Percentiles rank a stretch among this genome's conserved stretches.
phyloP scores from a whole-genome alignment of 352 stramenopile genomes.

The Globisporangium middletonii region DNA sequence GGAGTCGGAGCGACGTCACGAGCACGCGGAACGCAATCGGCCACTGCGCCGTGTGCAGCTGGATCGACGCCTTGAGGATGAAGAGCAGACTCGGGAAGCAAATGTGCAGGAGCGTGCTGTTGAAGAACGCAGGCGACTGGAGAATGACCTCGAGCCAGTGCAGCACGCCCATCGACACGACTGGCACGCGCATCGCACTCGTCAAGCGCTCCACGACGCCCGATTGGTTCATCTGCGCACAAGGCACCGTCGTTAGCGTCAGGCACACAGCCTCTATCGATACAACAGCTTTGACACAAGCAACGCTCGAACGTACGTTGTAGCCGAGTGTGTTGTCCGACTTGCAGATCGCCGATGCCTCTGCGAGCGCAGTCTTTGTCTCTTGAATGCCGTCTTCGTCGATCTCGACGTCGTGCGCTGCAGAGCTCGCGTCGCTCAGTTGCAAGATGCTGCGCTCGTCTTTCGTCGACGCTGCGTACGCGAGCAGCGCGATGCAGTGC shows the following conservation, averaged over 20 bases:
- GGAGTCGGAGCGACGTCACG: constrained; percentile 63
- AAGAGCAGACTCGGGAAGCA: constrained; percentile 78
- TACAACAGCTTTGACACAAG: not conserved
- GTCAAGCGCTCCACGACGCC: constrained; percentile 77
- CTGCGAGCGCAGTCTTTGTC: constrained; percentile 61
- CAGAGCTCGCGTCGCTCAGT: constrained; percentile 16
- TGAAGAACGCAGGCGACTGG: constrained; percentile 67
- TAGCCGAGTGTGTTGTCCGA: constrained; percentile 84
- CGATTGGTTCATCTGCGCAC: constrained; percentile 76
- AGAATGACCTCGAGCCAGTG: constrained; percentile 81
- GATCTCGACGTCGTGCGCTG: constrained; percentile 26
- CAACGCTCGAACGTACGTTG: constrained; percentile 44
- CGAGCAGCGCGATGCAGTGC: constrained; percentile 66
- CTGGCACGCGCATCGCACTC: constrained; percentile 68
- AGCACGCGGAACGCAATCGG: constrained; percentile 77
- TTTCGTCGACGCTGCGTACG: constrained; percentile 68
- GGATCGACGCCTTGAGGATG: constrained; percentile 75
- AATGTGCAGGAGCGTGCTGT: constrained; percentile 80
- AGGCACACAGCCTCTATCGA: too few relatives aligned
- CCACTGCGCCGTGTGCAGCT: constrained; percentile 74
- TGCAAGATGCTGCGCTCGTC: constrained; percentile 77
- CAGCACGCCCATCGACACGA: constrained; percentile 82
- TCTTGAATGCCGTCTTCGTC: constrained; percentile 48
- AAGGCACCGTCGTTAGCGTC: not conserved
- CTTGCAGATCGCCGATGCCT: constrained; percentile 74